Percentiles rank a stretch among this genome's conserved stretches.
Conservation (phyloP, 1,139 yeast genomes). For the Pichia sp. region DNA sequence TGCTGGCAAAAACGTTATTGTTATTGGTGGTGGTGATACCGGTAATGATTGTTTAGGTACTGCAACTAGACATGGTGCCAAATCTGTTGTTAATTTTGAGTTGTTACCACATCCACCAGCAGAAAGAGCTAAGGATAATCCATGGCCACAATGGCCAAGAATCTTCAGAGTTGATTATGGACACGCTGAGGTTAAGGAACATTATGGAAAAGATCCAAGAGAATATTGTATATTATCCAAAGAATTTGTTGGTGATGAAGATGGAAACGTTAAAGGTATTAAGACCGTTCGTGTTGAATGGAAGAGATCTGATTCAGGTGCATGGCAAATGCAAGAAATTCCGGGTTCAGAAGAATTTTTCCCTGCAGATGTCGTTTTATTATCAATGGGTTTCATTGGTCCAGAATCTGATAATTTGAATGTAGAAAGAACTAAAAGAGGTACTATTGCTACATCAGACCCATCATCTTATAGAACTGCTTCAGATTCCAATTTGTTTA, state of each 20-base stretch:
- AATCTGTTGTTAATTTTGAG: slow-evolving; percentile 92
- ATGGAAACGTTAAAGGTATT: slow-evolving; percentile 88
- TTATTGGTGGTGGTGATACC: slow-evolving; percentile 99
- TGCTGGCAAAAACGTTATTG: slow-evolving; percentile 85
- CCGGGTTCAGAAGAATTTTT: slow-evolving; percentile 91
- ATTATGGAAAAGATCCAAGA: slow-evolving; percentile 96
- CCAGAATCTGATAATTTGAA: slow-evolving; percentile 81
- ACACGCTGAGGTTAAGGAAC: slow-evolving; percentile 89
- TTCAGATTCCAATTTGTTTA: slow-evolving; percentile 61
- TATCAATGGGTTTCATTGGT: slow-evolving; percentile 97
- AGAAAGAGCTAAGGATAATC: slow-evolving; percentile 86
- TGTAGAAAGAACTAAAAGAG: slow-evolving; percentile 73
- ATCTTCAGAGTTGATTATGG: slow-evolving; percentile 97
- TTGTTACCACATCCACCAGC: slow-evolving; percentile 87
- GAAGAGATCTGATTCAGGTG: slow-evolving; percentile 92
- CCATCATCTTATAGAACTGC: slow-evolving; percentile 67
- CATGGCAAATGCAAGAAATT: slow-evolving; percentile 98
- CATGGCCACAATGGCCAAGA: slow-evolving; percentile 99
- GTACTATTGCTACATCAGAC: slow-evolving; percentile 68
- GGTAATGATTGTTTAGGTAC: slow-evolving; percentile 99
- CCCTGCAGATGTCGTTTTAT: slow-evolving; percentile 88
- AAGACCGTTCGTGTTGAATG: slow-evolving; percentile 96
- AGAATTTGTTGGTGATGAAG: slow-evolving; percentile 91
- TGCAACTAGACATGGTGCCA: slow-evolving; percentile 94
- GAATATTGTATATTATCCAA: slow-evolving; percentile 92